Evolutionary conservation across 2,329 filamentous ascomycete species (phyloP), one percentile per base, ranked within the genome.

Genomic region (Alternaria solani): DNA sequence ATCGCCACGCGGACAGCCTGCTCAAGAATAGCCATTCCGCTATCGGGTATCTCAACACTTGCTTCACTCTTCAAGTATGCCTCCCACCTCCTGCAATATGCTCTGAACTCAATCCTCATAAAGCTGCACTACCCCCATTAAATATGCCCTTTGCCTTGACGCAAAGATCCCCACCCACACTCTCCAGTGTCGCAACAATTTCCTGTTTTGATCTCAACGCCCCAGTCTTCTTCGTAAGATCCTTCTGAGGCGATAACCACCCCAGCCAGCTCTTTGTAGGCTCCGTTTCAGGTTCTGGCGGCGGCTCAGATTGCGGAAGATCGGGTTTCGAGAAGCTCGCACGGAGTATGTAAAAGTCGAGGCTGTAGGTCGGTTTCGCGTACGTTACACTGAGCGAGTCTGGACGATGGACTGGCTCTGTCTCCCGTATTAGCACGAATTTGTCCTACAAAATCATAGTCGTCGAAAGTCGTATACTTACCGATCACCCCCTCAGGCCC

Each of bases 301-400:
- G 67, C 7, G 71, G 72, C 28, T 69, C 69, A 8, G 61, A 62
- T 30, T 74, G 70, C 6, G 69, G 64, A 3, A 69, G 47, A 28
- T 71, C 63, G 3, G 75, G 69, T 18, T 70, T 68, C 28, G 72
- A 63, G 38, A 81, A 83, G 52, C 79, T 74, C 12, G 83, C 81
- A 57, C 83, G 81, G 7, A 93, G 78, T 32, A 90, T 81, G 77
- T 91, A 92, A 74, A 90, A 91, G 39, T 82, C 80, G 54, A 86
- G 84, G 39, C 86, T 85, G 36, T 82, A 76, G 7, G 88, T 87
- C 0, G 88, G 88, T 57, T 83, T 84, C 43, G 85, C 82, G 75
- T 93, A 94, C 54, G 84, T 83, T 49, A 93, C 72, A 42, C 76
- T 80, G 58, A 84, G 60, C 12, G 79, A 75, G 26, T 71, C 73